Base-by-base conservation (phyloP, 441 rosid species). In the Sinapis alba region DNA sequence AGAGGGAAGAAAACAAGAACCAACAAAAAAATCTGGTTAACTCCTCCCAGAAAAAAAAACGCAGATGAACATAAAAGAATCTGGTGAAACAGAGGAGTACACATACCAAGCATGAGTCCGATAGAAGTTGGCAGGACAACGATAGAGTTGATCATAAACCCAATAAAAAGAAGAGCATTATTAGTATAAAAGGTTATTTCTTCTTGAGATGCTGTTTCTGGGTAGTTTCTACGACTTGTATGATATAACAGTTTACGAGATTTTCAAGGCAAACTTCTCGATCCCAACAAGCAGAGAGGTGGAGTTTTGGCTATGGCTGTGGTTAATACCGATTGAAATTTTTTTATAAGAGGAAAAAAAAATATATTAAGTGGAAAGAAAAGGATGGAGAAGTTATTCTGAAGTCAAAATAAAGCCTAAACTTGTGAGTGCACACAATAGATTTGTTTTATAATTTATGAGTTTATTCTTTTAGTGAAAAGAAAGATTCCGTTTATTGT, bases 341-440 rank as follows among this genome's bases (percentile, higher is more conserved):
- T 60, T 69, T 62, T 76, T 50, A 30, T 15, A 36, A 51, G 16
- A 26, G 51, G 9, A n/a, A 27, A 60, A 51, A 20, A 38, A 53
- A 57, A 1, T 53, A 57, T 11, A 59, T 60, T 10, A 50, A 58
- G 68, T 28, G 53, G 27, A 23, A 59, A 56, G 18, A 58, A 13
- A 57, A 23, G 32, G 28, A 12, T 62, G 65, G 30, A 72, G 78
- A 67, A 72, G 74, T 78, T 78, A 59, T 66, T 72, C 59, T 30
- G 16, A 73, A 78, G 74, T 78, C 66, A 68, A 78, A 67, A 68
- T 78, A 72, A 78, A 78, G 78, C 81, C 81, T 68, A 73, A 19
- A 70, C 67, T 78, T 78, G 70, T 58, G 76, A 70, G 70, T 50
- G 73, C 77, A 72, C 54, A 70, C 81, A 53, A 41, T 23, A 28